These are phyloP conservation scores for Mucor ambiguus DNA, from an alignment of 371 early-diverging fungal species.

Conservation along the genomic window DNA sequence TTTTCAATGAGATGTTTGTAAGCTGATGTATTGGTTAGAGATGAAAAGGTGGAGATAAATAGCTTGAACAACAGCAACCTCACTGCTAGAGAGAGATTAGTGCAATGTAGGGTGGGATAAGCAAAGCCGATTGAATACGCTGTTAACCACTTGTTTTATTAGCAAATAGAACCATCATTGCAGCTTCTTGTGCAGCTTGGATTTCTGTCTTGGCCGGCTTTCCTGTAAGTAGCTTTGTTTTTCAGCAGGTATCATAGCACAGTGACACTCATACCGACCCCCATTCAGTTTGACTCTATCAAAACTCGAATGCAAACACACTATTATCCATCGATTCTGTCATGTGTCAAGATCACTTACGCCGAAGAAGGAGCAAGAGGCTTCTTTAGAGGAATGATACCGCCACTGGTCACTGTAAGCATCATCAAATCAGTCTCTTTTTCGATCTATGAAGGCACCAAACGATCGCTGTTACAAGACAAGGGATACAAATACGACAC, in stretches of 20 bases:
- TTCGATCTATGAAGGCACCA: constrained; percentile 70
- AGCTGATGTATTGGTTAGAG: constrained; percentile 5
- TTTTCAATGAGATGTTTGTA: neutral
- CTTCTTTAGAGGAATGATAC: constrained; percentile 76
- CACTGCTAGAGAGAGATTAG: constrained; percentile 7
- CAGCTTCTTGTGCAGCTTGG: constrained; percentile 67
- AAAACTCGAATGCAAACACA: constrained; percentile 86
- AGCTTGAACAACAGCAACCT: neutral
- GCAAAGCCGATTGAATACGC: neutral
- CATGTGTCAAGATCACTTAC: constrained; percentile 69
- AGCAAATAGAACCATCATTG: constrained; percentile 63
- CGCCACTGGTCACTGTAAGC: constrained; percentile 75
- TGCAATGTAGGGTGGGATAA: constrained; percentile 16
- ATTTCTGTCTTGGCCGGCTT: constrained; percentile 63
- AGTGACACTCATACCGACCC: neutral
- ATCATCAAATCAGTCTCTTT: constrained; percentile 76
- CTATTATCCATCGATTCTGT: constrained; percentile 65
- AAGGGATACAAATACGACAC: constrained; percentile 39
- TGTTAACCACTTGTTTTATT: neutral
- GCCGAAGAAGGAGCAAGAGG: constrained; percentile 73
- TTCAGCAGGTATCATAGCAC: neutral
- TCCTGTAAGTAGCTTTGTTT: constrained; percentile 45
- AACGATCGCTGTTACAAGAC: constrained; percentile 29
- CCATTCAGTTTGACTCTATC: constrained; percentile 69
- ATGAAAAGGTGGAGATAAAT: constrained; percentile 11